Percentiles rank a stretch among this genome's conserved stretches.
Conservation (phyloP, 805 yeast genomes). For the Saitoella complicata region DNA sequence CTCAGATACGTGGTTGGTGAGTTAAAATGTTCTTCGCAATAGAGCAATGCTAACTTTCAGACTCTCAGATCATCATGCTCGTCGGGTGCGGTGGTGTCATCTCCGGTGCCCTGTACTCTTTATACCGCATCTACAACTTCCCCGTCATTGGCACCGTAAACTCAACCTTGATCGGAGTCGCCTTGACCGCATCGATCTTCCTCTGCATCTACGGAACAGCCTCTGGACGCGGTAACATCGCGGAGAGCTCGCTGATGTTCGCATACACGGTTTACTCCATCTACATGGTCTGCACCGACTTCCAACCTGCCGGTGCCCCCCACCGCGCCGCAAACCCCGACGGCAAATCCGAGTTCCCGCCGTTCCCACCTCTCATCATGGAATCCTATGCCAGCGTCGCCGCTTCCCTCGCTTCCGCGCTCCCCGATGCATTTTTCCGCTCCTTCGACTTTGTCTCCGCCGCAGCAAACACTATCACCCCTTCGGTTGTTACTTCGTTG, state of each 20-base stretch:
- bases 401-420: slow-evolving; percentile 22
- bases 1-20: slow-evolving; percentile 47
- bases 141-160: slow-evolving; percentile 48
- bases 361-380: slow-evolving; percentile 23
- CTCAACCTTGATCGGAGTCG: slow-evolving; percentile 76
- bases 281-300: slow-evolving; percentile 81
- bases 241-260: slow-evolving; percentile 71
- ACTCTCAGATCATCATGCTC: slow-evolving; percentile 38
- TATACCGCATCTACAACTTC: slow-evolving; percentile 68
- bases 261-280: slow-evolving; percentile 80
- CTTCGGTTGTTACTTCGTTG: slow-evolving; percentile 65
- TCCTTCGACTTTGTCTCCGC: slow-evolving; percentile 30
- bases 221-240: slow-evolving; percentile 71
- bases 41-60: background rate
- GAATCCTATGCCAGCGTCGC: slow-evolving; percentile 22
- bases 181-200: slow-evolving; percentile 56
- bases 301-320: slow-evolving; percentile 28
- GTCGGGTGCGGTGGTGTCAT: slow-evolving; percentile 58
- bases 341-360: slow-evolving; percentile 10
- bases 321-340: slow-evolving; percentile 1
- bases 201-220: slow-evolving; percentile 72
- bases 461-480: slow-evolving; percentile 48
- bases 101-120: slow-evolving; percentile 59
- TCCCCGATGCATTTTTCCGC: slow-evolving; percentile 26
- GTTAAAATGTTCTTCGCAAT: background rate